Evolutionary conservation across 2,329 filamentous ascomycete species (phyloP), one percentile per base, ranked within the genome.

Genomic region (Rosellinia necatrix): DNA sequence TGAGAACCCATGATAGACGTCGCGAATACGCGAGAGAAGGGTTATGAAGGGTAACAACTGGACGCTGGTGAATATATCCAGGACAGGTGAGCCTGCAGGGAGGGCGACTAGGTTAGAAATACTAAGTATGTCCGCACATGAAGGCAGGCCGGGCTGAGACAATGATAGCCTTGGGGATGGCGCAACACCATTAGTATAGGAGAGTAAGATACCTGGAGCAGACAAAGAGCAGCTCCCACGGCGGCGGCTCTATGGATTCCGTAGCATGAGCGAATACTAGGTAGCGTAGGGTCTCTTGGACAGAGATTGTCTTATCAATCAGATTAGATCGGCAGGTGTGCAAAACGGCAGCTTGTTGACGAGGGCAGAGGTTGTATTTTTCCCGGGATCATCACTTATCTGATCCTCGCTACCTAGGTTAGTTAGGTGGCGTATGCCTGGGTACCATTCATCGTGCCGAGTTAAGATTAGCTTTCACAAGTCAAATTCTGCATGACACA

Each of bases 241-340:
- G 13, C 27, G 32, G 37, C 32, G 30, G 12, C 37, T 27, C 46
- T 40, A 24, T 25, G 17, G 47, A 35, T 32, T 25, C 42, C 42
- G 19, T 46, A 9, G 27, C n/a, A 29, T 7, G 46, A 42, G 34
- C 8, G 41, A 27, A 30, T 9, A 12, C 3, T 43, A n/a, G n/a
- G n/a, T n/a, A n/a, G n/a, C n/a, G 47, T 17, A 44, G 21, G 48
- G 25, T 44, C n/a, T n/a, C 17, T 32, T 17, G 34, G 32, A 34
- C 24, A 34, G 48, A n/a, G 46, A 54, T 56, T 47, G 38, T 63
- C 60, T 63, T 59, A 63, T 63, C 60, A 58, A 63, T 63, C 60
- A 49, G 53, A 62, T 58, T 41, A 59, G 51, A 60, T 59, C 25
- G 50, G n/a, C 24, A 9, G 49, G 49, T 50, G 43, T 29, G 47